Percentiles rank a stretch among this genome's conserved stretches.
phyloP scores from a whole-genome alignment of 2,329 filamentous ascomycete species.

The Periconia sp. region DNA sequence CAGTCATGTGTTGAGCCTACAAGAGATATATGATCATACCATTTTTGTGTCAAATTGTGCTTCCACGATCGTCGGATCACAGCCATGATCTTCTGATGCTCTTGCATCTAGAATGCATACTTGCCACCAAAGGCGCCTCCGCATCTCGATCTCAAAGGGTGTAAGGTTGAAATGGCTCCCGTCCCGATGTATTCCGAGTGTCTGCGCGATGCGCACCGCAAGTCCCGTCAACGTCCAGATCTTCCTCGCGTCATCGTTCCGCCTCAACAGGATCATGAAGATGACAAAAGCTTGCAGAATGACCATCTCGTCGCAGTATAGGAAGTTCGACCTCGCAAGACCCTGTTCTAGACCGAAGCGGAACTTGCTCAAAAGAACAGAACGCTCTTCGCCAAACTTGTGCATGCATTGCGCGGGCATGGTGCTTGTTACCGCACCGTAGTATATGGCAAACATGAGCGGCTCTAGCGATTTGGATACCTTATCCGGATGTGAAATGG shows the following conservation, averaged over 20 bases:
- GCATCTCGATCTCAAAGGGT: conserved; percentile 67
- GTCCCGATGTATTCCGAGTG: conserved; percentile 66
- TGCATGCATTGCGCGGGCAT: conserved; percentile 54
- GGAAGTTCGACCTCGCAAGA: conserved; percentile 66
- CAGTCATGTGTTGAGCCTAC: too few species aligned
- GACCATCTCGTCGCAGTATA: conserved; percentile 66
- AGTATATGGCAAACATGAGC: conserved; percentile 68
- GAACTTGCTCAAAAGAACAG: conserved; percentile 59
- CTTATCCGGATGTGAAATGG: conserved; percentile 64
- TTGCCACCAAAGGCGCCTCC: conserved; percentile 66
- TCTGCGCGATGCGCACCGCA: conserved; percentile 64
- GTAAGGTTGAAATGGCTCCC: conserved; percentile 60
- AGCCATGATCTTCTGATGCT: conserved; percentile 68
- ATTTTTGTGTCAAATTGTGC: conserved; percentile 66
- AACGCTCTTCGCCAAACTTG: conserved; percentile 60
- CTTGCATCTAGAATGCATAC: conserved; percentile 65
- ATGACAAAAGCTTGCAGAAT: conserved; percentile 68
- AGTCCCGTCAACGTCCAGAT: conserved; percentile 67
- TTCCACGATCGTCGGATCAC: conserved; percentile 64
- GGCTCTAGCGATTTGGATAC: conserved; percentile 65
- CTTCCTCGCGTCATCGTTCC: conserved; percentile 57
- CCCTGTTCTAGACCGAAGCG: conserved; percentile 69
- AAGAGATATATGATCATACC: conserved; percentile 23
- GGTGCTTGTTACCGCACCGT: conserved; percentile 61
- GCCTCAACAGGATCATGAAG: conserved; percentile 64